Conservation (phyloP, 2,329 filamentous ascomycete species). For the Aspergillus niger region DNA sequence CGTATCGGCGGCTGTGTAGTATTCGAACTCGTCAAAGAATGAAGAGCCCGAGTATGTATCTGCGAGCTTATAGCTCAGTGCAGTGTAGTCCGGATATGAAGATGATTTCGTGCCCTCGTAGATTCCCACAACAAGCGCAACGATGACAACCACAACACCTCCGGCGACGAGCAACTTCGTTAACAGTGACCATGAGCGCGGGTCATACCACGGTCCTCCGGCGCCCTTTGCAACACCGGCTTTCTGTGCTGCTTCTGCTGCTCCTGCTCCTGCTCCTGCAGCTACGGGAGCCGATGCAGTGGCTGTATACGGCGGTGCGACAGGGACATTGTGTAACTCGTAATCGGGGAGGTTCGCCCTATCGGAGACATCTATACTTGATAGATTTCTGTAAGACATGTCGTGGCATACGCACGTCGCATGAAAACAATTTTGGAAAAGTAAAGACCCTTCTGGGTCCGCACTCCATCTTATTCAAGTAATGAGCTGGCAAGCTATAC, state of each 20-base stretch:
- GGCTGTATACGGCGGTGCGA: background rate
- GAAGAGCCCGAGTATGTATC: constrained; percentile 5
- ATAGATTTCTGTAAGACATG: background rate
- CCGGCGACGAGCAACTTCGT: background rate
- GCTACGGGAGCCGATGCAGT: background rate
- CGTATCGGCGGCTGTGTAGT: background rate
- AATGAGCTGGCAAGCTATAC: background rate
- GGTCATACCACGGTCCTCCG: constrained; percentile 2
- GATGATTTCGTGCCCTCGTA: constrained; percentile 3
- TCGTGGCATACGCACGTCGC: background rate
- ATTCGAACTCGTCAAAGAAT: constrained; percentile 7
- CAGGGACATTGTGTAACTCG: background rate
- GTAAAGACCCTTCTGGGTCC: too few relatives aligned
- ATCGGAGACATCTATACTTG: background rate
- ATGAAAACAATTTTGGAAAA: background rate
- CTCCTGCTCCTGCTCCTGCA: background rate
- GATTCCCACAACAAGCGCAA: constrained; percentile 1
- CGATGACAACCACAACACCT: background rate
- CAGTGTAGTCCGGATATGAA: background rate
- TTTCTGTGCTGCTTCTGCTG: background rate
- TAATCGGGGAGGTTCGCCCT: background rate
- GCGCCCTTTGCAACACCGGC: background rate
- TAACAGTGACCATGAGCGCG: background rate
- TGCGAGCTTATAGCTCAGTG: background rate
- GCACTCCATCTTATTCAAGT: background rate